Evolutionary conservation across 2,329 filamentous ascomycete genomes (phyloP).

Genomic region (Alternaria conjuncta): DNA sequence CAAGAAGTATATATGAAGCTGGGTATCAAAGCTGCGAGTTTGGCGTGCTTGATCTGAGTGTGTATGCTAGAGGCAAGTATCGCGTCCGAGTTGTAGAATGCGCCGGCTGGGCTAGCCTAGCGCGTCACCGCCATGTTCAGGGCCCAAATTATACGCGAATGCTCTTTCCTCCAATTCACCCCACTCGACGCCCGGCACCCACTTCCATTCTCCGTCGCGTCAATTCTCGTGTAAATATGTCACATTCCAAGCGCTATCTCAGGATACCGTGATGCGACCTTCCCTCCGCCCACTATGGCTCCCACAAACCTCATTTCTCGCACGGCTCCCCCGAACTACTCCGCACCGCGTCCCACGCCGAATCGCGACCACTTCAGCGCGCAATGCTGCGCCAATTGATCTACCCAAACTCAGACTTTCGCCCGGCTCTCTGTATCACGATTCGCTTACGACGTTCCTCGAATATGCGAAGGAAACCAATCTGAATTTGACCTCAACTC

Average conservation of each 20-base stretch:
- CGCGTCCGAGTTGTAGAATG: slow-evolving; percentile 7
- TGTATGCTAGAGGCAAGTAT: neutral
- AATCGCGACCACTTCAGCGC: slow-evolving; percentile 35
- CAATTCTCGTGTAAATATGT: slow-evolving; percentile 31
- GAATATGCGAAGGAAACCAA: slow-evolving; percentile 65
- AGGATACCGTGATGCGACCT: slow-evolving; percentile 36
- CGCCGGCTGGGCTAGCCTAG: slow-evolving; percentile 27
- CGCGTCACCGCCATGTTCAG: slow-evolving; percentile 6
- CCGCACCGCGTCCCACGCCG: slow-evolving; percentile 36
- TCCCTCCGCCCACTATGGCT: slow-evolving; percentile 32
- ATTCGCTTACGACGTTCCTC: slow-evolving; percentile 69
- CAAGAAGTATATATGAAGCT: neutral
- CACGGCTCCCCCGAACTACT: slow-evolving; percentile 28
- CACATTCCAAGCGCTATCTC: neutral
- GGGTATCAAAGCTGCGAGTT: too few species aligned
- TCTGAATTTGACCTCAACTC: slow-evolving; percentile 63
- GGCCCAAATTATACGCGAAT: slow-evolving; percentile 27
- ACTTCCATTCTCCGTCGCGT: neutral
- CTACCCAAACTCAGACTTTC: slow-evolving; percentile 35
- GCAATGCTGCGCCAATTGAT: slow-evolving; percentile 31
- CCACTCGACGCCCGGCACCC: neutral
- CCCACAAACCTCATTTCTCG: slow-evolving; percentile 22
- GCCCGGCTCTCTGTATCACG: slow-evolving; percentile 58
- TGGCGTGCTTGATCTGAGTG: neutral
- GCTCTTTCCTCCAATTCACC: slow-evolving; percentile 5